Percentiles rank a stretch among this genome's conserved stretches.
These are phyloP conservation scores for Russula abietina DNA, from an alignment of 768 basidiomycete genomes.

Conservation along the genomic window DNA sequence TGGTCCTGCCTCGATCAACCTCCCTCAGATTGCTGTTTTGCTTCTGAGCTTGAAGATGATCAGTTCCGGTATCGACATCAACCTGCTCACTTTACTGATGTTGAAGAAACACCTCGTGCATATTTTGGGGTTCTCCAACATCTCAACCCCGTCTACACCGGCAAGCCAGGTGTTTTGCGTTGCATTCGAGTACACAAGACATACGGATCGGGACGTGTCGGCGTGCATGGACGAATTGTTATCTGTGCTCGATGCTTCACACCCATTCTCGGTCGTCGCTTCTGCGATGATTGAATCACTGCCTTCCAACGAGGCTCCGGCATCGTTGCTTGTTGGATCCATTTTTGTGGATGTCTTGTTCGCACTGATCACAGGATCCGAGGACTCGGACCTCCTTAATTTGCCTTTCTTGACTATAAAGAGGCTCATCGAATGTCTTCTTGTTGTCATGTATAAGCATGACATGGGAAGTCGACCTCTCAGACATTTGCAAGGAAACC, in stretches of 20 bases:
- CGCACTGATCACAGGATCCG: constrained; percentile 42
- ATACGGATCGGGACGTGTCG: constrained; percentile 40
- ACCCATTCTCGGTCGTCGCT: constrained; percentile 42
- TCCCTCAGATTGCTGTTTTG: constrained; percentile 47
- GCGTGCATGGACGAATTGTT: constrained; percentile 57
- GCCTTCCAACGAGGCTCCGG: constrained; percentile 39
- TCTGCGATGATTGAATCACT: constrained; percentile 39
- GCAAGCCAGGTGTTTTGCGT: constrained; percentile 49
- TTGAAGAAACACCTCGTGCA: constrained; percentile 48
- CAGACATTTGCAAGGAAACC: constrained; percentile 45
- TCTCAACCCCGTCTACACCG: constrained; percentile 41
- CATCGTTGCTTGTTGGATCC: constrained; percentile 51
- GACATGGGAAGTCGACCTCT: constrained; percentile 55
- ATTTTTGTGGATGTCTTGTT: constrained; percentile 58
- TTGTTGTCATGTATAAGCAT: constrained; percentile 67
- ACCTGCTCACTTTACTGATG: constrained; percentile 47
- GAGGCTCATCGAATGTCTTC: constrained; percentile 53
- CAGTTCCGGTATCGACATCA: constrained; percentile 53
- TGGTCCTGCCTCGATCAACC: neutral
- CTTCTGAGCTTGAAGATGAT: constrained; percentile 61
- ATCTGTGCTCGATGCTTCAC: constrained; percentile 53
- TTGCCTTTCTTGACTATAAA: constrained; percentile 56
- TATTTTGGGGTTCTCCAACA: constrained; percentile 51
- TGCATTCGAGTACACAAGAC: constrained; percentile 44
- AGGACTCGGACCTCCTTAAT: constrained; percentile 34